Conservation (phyloP, 1,284 basidiomycete genomes). For the Papiliotrema flavescens region DNA sequence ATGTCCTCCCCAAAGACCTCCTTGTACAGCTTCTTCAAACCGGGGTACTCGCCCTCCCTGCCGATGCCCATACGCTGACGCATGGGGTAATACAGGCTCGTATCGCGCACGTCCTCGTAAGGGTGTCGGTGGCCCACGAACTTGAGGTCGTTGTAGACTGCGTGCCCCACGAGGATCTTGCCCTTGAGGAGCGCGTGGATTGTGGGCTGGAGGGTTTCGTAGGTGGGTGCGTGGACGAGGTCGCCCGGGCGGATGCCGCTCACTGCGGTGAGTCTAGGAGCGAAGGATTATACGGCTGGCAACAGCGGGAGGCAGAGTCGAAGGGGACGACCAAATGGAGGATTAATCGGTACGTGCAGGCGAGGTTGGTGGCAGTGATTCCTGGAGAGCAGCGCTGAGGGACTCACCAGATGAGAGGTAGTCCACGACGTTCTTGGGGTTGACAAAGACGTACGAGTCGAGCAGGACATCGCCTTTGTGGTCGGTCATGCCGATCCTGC, state of each 20-base stretch:
- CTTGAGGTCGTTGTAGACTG: slow-evolving; percentile 84
- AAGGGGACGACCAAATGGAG: background rate
- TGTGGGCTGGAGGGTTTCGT: slow-evolving; percentile 68
- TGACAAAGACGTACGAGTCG: slow-evolving; percentile 51
- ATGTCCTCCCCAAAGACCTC: slow-evolving; percentile 52
- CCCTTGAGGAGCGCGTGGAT: slow-evolving; percentile 74
- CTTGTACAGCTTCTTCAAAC: slow-evolving; percentile 50
- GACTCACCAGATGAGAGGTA: slow-evolving; percentile 46
- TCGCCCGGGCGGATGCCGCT: slow-evolving; percentile 52
- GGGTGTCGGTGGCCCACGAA: slow-evolving; percentile 53
- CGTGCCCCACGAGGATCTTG: slow-evolving; percentile 84
- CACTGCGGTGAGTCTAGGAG: slow-evolving; percentile 9
- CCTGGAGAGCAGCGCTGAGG: no score
- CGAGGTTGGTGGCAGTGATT: no score
- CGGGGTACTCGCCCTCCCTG: slow-evolving; percentile 46
- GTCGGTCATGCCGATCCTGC: slow-evolving; percentile 51
- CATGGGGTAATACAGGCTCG: slow-evolving; percentile 52
- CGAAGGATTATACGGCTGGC: background rate
- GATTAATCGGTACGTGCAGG: no score
- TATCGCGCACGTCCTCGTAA: slow-evolving; percentile 52
- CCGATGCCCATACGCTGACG: slow-evolving; percentile 28
- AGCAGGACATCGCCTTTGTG: slow-evolving; percentile 49
- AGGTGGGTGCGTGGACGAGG: slow-evolving; percentile 63
- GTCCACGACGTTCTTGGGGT: slow-evolving; percentile 52
- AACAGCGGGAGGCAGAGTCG: background rate